Evolutionary conservation across 176 grass and related monocot species (phyloP).

Genomic region (barley (Hordeum vulgare)): DNA sequence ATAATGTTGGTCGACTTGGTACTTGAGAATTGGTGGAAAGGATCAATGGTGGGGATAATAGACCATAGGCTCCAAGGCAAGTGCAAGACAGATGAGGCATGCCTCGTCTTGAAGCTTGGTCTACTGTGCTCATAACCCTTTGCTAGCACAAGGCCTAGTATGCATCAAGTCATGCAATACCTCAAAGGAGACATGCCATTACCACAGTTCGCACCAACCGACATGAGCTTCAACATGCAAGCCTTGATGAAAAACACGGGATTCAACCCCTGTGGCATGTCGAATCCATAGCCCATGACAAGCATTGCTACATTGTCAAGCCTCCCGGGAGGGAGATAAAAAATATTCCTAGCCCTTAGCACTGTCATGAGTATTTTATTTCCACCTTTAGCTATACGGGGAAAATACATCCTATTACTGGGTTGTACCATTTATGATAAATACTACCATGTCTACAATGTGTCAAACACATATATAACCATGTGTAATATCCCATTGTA

Average conservation of each 20-base stretch:
- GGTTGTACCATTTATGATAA: no score
- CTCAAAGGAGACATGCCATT: not conserved
- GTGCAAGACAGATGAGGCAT: not conserved
- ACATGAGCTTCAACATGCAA: not conserved
- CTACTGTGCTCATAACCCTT: not conserved
- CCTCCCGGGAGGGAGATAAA: not conserved
- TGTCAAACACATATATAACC: no score
- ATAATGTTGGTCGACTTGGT: not conserved
- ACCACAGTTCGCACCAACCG: not conserved
- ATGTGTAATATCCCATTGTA: no score
- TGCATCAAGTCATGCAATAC: not conserved
- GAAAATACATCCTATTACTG: not conserved
- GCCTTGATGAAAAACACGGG: constrained; percentile 2
- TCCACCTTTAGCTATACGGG: not conserved
- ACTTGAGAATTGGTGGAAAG: not conserved
- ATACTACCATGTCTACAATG: no score
- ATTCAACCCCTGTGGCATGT: not conserved
- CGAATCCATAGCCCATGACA: not conserved
- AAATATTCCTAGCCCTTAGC: not conserved
- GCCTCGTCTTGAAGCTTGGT: not conserved
- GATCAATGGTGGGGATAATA: not conserved
- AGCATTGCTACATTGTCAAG: not conserved
- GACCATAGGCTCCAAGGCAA: not conserved
- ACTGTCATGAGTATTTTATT: not conserved
- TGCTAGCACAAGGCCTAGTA: not conserved